Evolutionary conservation across 2,329 filamentous ascomycete genomes (phyloP), one percentile per base, ranked within the genome.

Genomic region (Dothistroma pini): DNA sequence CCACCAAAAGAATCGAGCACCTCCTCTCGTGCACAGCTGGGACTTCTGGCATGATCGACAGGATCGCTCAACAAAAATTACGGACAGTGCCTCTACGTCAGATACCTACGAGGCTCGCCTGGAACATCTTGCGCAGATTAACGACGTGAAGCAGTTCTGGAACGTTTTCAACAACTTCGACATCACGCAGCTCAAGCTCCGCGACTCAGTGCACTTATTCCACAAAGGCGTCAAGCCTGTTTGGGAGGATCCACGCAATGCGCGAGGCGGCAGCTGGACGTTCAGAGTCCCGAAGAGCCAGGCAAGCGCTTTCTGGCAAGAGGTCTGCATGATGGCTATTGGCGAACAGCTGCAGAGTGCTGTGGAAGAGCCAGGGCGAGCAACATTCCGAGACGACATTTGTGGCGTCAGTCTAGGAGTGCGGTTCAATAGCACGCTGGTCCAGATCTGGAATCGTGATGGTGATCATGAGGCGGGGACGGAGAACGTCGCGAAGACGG

Each of bases 401-500:
- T 95, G 93, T 74, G 93, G 93, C 55, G 87, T 97, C 52, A 91
- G 90, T 48, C 86, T 95, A 66, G 92, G 89, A 1, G 90, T 93
- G 60, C 88, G 93, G 70, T 96, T 95, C 83, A 96, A 93, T 78
- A 89, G 88, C 32, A 88, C 93, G 74, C 85, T 96, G 65, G 89
- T 97, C 74, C 89, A 90, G 69, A 85, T 97, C 71, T 97, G 93
- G 93, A 95, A 96, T 78, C 90, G 95, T 64, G 89, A 96, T 71
- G 87, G 88, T 22, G 87, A 86, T 62, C 92, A 95, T 76, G 83
- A 90, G 71, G 86, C 84, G 68, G 95, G 91, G 6, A 84, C 95
- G 68, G 86, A 93, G 72, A 84, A 81, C 65, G 83, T 97, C 62
- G 82, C 93, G 54, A 79, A 85, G 64, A 88, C 86, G 53, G 87